Evolutionary conservation across 164 flowering plant species (phyloP).

Genomic region (Chloranthus sessilifolius): DNA sequence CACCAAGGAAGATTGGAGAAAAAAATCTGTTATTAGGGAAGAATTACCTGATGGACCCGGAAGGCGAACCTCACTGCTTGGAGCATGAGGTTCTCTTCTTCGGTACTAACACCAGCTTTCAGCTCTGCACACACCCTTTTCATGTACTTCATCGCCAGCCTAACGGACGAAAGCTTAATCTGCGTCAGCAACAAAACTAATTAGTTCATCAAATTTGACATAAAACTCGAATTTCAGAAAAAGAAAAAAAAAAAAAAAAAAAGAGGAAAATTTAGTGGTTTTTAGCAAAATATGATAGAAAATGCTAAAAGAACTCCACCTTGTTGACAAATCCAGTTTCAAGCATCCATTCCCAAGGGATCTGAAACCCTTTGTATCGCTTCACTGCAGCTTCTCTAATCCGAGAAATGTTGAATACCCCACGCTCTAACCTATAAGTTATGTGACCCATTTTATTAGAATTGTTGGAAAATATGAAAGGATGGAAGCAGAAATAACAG

Average conservation of each 20-base stretch:
- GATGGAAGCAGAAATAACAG: too few species aligned
- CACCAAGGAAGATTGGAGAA: too few species aligned
- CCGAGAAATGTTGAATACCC: conserved; percentile 69
- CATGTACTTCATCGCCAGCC: conserved; percentile 87
- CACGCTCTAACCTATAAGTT: conserved; percentile 82
- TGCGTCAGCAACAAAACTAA: too few species aligned
- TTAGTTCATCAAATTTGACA: too few species aligned
- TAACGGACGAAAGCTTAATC: conserved; percentile 94
- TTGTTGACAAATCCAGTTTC: conserved; percentile 77
- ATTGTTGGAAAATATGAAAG: too few species aligned
- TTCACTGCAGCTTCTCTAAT: conserved; percentile 75
- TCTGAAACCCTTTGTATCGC: conserved; percentile 54
- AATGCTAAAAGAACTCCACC: conserved; percentile 32
- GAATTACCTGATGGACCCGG: conserved; percentile 87
- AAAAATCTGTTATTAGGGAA: too few species aligned
- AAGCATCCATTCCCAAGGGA: conserved; percentile 89
- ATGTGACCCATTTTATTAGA: too few species aligned
- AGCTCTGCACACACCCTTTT: conserved; percentile 85
- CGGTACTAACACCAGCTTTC: conserved; percentile 60
- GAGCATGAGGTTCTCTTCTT: conserved; percentile 87
- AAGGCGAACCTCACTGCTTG: conserved; percentile 93
- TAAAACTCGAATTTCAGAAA: too few species aligned
- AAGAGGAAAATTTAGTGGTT: too few species aligned
- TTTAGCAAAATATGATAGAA: neutral
- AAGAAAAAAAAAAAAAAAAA: too few species aligned